Evolutionary conservation across 495 filamentous ascomycete species (phyloP), one percentile per base, ranked within the genome.

Genomic region (Penicillium silybi): DNA sequence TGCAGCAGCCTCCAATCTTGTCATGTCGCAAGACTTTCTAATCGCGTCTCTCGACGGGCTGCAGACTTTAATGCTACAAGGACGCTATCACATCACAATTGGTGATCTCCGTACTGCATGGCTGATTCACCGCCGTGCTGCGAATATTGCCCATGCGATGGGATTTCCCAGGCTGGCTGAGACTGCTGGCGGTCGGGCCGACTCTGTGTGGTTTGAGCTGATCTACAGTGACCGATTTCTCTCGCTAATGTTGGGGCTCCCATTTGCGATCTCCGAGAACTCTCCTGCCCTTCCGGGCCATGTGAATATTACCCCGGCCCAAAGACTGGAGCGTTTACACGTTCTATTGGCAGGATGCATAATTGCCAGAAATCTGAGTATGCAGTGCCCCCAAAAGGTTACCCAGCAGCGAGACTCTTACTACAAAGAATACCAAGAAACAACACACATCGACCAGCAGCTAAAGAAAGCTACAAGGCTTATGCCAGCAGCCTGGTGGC

Each of bases 1-100:
- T n/a, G 53, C 63, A 8, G 48, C 60, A 0, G 70, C 78, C 15
- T 63, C 62, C 13, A 56, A 70, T 11, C 59, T 72, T 16, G 69
- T 80, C 7, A 72, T 71, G 16, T 76, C 71, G 16, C 74, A 80
- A 35, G 78, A 83, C 41, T 72, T 72, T 38, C 56, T 82, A 0
- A 56, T 81, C 2, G 64, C 62, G n/a, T 76, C 71, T 1, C 48
- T 80, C 0, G 75, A 80, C 17, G 77, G 75, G 1, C 53, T 82
- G n/a, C 74, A 80, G 51, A 77, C 70, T 47, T 49, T 77, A 17
- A 50, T 74, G 18, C 54, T 82, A 4, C 65, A 70, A 54, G 60
- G 59, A 4, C 73, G 74, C 29, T 71, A 71, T 41, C 65, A 75
- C 46, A 54, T 68, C 17, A 73, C 77, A 18, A 61, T 66, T 9